Base-by-base conservation (phyloP, 129 eudicot species). In the Centrapalus pauciflorus region DNA sequence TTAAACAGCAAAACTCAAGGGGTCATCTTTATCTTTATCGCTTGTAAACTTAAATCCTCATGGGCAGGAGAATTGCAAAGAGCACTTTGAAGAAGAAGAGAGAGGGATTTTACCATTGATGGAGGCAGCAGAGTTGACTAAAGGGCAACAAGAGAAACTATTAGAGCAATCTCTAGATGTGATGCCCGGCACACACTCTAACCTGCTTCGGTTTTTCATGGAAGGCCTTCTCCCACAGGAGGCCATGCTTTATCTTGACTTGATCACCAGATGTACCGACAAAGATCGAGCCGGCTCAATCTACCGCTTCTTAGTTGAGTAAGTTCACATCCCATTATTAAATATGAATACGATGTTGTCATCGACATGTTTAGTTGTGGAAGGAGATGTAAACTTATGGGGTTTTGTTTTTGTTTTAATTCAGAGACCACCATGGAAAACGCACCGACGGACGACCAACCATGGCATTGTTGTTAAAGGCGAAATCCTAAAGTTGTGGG, bases 151-250 rank as follows among this genome's bases (percentile, higher is more conserved):
- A 57, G 84, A 61, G 46, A 83, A 65, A 64, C 50, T 81, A 26
- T 28, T 92, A 67, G 85, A 85, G 55, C 95, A 83, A 66, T 81
- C 87, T 48, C 58, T 88, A 69, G 90, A 87, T 67, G 87, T 70
- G 62, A 92, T 92, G 98, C 85, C 74, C 2, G 80, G 80, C 60
- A 92, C 98, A 12, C 98, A 92, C 62, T 76, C 96, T n/a, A 77
- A 83, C 67, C 69, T 85, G 52, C 90, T 88, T 61, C 88, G 89
- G 59, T 92, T 88, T 57, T 85, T 92, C 70, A 77, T 92, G 79
- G 96, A 92, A 76, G 98, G 98, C 30, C 86, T 88, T 40, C 83
- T 74, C 52, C 98, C 98, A 23, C 95, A 73, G 2, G 98, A 92
- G 65, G 96, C 90, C 2, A 77, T 88, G 77, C 86, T 77, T 28